phyloP scores from a whole-genome alignment of 164 flowering plant genomes.

The Akebia trifoliata region DNA sequence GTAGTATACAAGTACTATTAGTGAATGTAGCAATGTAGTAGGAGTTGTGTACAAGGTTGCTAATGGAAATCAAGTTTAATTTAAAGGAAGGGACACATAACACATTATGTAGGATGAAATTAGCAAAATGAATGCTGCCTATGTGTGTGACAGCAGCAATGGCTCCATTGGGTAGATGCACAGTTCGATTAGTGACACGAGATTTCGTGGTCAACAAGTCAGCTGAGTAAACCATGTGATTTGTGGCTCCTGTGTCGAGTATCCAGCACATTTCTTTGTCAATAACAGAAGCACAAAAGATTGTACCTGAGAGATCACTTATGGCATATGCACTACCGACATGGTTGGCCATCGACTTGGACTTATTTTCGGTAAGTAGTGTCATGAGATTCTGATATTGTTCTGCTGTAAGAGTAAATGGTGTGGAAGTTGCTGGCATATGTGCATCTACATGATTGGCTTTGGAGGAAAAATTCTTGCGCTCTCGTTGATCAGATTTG shows the following conservation, averaged over 20 bases:
- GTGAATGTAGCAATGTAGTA: slow-evolving; percentile 5
- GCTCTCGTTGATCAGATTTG: slow-evolving; percentile 11
- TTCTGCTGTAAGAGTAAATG: slow-evolving; percentile 12
- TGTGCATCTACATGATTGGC: slow-evolving; percentile 10
- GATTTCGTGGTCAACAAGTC: too few relatives aligned
- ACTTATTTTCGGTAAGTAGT: background rate
- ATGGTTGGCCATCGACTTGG: too few relatives aligned
- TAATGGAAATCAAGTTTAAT: slow-evolving; percentile 16
- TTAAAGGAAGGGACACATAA: slow-evolving; percentile 17
- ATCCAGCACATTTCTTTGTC: slow-evolving; percentile 10
- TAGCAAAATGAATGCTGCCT: background rate
- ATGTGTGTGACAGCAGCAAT: too few relatives aligned
- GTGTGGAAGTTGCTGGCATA: too few relatives aligned
- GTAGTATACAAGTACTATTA: slow-evolving; percentile 9
- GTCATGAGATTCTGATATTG: slow-evolving; percentile 13
- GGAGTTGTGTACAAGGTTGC: background rate
- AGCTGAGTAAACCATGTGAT: too few relatives aligned
- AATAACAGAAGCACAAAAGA: slow-evolving; percentile 10
- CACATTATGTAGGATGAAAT: slow-evolving; percentile 18
- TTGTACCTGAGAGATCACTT: too few relatives aligned
- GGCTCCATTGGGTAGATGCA: too few relatives aligned
- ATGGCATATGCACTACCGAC: too few relatives aligned
- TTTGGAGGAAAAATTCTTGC: slow-evolving; percentile 11
- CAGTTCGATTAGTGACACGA: too few relatives aligned
- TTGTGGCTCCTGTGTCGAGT: too few relatives aligned